Base-by-base conservation (phyloP, 1,284 basidiomycete genomes). In the Xerocomus minutiporus region DNA sequence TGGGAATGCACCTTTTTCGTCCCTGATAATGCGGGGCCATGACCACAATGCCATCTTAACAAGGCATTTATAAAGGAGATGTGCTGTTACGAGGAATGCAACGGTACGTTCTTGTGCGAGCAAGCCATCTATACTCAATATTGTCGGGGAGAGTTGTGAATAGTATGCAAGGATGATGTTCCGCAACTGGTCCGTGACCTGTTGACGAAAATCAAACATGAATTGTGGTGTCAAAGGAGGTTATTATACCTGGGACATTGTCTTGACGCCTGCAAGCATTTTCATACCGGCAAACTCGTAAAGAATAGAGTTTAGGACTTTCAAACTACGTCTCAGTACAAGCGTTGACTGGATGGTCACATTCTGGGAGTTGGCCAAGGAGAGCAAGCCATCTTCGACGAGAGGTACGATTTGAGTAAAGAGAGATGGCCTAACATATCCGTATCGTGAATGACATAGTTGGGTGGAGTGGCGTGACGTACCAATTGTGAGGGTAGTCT, bases 401-500 rank as follows among this genome's bases (percentile, higher is more conserved):
- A 76, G 65, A 28, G 67, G 67, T 56, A 85, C 70, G 8, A 91
- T 74, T 51, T 84, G 78, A 17, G 73, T 70, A 13, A 90, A 65
- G 20, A 91, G 74, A 53, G 72, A 74, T 17, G 82, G 77, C 89
- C 89, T 91, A 44, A 28, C 32, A 50, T 13, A 35, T 31, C 5
- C 54, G 34, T 41, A 40, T 43, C 29, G 29, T 53, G 32, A 59
- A 51, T 5, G 7, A 13, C 4, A 23, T 13, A 8, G 17, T 5
- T 23, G 6, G 48, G 17, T 8, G 23, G 56, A 64, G 59, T 66
- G 28, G 15, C 9, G 3, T 51, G 67, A 62, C 68, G 31, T 55
- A 86, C 88, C 88, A 91, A 45, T 73, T 73, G 39, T 64, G 69
- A 11, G 89, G 88, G 64, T 79, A 90, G 62, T 92, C 89, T 29